phyloP scores from a whole-genome alignment of 1,284 basidiomycete species.

The Fistulina hepatica region DNA sequence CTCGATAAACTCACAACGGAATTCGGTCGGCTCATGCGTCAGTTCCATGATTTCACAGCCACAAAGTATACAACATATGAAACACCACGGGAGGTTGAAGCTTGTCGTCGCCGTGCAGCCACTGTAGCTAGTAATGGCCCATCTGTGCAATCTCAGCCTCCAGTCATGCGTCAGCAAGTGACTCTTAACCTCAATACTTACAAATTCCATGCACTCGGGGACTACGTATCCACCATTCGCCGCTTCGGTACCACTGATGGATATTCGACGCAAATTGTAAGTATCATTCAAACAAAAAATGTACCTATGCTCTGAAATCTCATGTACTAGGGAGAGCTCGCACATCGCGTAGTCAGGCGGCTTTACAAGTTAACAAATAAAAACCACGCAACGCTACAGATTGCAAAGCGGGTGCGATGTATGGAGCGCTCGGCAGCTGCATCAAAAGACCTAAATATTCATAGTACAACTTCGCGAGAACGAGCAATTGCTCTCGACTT shows the following conservation, averaged over 20 bases:
- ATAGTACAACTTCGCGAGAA: background rate
- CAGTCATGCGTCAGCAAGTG: background rate
- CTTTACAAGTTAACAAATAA: conserved; percentile 15
- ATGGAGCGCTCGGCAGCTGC: conserved; percentile 1
- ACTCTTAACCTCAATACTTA: conserved; percentile 14
- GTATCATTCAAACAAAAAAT: conserved; percentile 2
- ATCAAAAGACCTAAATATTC: background rate
- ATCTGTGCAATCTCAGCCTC: no score
- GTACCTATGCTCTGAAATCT: background rate
- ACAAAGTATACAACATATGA: conserved; percentile 18
- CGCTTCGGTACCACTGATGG: conserved; percentile 15
- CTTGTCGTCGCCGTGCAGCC: conserved; percentile 9
- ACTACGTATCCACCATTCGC: conserved; percentile 12
- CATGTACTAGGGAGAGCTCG: conserved; percentile 17
- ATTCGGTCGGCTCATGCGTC: conserved; percentile 14
- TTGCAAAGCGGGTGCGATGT: conserved; percentile 10
- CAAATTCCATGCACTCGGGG: conserved; percentile 16
- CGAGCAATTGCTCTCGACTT: conserved; percentile 1
- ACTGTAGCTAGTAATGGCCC: conserved; percentile 3
- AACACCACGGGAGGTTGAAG: conserved; percentile 19
- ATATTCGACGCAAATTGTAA: conserved; percentile 15
- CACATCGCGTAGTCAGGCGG: conserved; percentile 14
- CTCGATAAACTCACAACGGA: conserved; percentile 15
- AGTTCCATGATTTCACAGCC: conserved; percentile 13
- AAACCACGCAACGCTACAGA: conserved; percentile 9